Evolutionary conservation across 108 stramenopile genomes (phyloP).

Genomic region (Cyclotella sp.): DNA sequence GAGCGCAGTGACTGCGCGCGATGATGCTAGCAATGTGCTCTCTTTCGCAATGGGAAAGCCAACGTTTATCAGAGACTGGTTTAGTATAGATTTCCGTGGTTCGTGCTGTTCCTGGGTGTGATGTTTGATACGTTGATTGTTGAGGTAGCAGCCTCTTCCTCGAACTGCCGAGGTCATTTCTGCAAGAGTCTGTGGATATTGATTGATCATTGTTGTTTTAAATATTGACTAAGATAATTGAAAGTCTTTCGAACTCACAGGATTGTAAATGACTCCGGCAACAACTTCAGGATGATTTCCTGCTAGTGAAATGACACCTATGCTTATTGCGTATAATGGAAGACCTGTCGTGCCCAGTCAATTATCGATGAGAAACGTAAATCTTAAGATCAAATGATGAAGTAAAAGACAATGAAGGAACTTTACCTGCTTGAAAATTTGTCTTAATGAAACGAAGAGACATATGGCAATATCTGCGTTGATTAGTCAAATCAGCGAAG

Average conservation of each 20-base stretch:
- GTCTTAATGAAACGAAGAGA: neutral
- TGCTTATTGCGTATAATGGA: slow-evolving; percentile 78
- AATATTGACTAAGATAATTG: neutral
- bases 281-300: slow-evolving; percentile 65
- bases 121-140: slow-evolving; percentile 60
- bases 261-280: slow-evolving; percentile 79
- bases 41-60: slow-evolving; percentile 74
- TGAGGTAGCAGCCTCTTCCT: slow-evolving; percentile 73
- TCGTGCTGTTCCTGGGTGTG: slow-evolving; percentile 41
- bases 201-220: neutral
- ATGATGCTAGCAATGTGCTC: slow-evolving; percentile 71
- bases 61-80: slow-evolving; percentile 65
- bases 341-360: slow-evolving; percentile 27
- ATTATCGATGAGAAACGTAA: neutral
- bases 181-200: slow-evolving; percentile 35
- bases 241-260: slow-evolving; percentile 25
- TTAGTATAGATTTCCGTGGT: slow-evolving; percentile 32
- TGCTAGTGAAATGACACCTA: slow-evolving; percentile 63
- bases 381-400: neutral
- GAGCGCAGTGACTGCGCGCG: slow-evolving; percentile 66
- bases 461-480: too few species aligned
- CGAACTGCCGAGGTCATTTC: slow-evolving; percentile 78
- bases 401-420: neutral
- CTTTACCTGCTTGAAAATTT: slow-evolving; percentile 27
- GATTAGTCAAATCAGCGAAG: neutral